Evolutionary conservation across 768 basidiomycete species (phyloP), one percentile per base, ranked within the genome.

Genomic region (Kwoniella sp.): DNA sequence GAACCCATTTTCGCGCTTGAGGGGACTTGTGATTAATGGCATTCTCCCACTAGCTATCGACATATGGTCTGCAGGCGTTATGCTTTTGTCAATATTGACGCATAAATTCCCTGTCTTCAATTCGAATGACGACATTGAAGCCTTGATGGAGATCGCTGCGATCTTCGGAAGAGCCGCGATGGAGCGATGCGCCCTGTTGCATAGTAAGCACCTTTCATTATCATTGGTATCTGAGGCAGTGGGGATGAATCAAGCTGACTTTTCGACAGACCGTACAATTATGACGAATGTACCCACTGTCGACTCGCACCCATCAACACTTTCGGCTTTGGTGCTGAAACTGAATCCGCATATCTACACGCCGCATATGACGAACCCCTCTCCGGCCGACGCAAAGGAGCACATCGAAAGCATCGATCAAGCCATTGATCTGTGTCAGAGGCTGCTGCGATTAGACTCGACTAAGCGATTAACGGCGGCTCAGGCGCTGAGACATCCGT

Each of bases 41-140:
- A 59, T 59, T 23, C 22, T 25, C 1, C n/a, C 17, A 52, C 45
- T 76, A 99, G 96, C 95, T 1, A 89, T 98, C 76, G 96, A 99
- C 72, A 86, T 98, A 52, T 99, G 96, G 96, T 89, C 94, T 0
- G 91, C 87, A 7, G 96, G 96, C 0, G 88, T 89, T 74, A 96
- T 97, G 58, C 82, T 99, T 0, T 85, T 98, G 5, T 94, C 94
- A 82, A 94, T 97, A 82, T 84, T 99, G 37, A 89, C 89, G 0
- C 86, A 87, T 50, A 96, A 95, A 71, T 99, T 97, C 75, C 96
- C 96, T 1, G 81, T 97, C 29, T 93, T 98, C 82, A 90, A 92
- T 71, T 92, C 93, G 22, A 90, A 86, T 73, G 93, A 98, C 73
- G 96, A 99, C 76, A 86, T 89, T 37, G 95, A 99, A 79, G 96